These are phyloP conservation scores for Ogataea sp. DNA, from an alignment of 805 yeast species.

Conservation along the genomic window DNA sequence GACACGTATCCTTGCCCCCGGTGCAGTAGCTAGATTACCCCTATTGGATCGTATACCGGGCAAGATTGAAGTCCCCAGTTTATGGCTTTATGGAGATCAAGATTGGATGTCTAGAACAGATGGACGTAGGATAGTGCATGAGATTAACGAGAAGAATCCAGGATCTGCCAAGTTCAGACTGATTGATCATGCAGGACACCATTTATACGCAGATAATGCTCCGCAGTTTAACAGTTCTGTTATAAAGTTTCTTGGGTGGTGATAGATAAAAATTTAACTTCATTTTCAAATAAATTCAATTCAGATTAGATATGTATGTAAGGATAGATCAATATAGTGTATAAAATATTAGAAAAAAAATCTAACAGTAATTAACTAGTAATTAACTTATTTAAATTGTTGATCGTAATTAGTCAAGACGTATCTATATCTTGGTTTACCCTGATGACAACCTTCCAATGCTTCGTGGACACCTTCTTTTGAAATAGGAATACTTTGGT, in stretches of 20 bases:
- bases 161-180: conserved; percentile 25
- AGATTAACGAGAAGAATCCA: conserved; percentile 16
- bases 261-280: background rate
- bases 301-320: too few relatives aligned
- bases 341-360: too few relatives aligned
- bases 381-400: conserved; percentile 20
- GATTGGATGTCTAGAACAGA: conserved; percentile 69
- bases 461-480: conserved; percentile 48
- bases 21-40: conserved; percentile 50
- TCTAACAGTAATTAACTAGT: background rate
- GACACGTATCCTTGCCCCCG: conserved; percentile 51
- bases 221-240: conserved; percentile 20
- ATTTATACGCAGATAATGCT: conserved; percentile 45
- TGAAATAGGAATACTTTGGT: conserved; percentile 48
- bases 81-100: conserved; percentile 59
- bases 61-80: conserved; percentile 32
- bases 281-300: background rate
- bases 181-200: conserved; percentile 43
- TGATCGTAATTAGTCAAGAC: conserved; percentile 50
- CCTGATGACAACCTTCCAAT: conserved; percentile 42
- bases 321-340: too few relatives aligned
- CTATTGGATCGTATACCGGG: conserved; percentile 42
- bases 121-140: conserved; percentile 37
- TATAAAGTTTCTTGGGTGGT: conserved; percentile 16
- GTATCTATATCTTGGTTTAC: conserved; percentile 58